Evolutionary conservation across 768 basidiomycete genomes (phyloP).

Genomic region (Roridomyces roridus): DNA sequence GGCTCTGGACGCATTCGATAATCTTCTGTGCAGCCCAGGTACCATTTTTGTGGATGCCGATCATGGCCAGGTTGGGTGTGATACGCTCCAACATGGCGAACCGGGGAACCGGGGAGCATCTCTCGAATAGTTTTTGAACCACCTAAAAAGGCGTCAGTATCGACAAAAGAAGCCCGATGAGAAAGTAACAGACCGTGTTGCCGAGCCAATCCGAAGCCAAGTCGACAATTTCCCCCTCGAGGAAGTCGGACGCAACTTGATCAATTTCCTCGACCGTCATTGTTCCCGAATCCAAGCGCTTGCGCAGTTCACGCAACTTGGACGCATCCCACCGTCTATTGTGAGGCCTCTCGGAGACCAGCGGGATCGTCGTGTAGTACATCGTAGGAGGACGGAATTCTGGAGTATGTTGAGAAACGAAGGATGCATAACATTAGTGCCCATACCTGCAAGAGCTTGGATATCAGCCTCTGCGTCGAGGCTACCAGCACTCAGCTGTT

Average conservation of each 20-base stretch:
- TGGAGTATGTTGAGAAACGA: conserved; percentile 35
- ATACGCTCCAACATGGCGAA: conserved; percentile 94
- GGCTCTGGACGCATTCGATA: conserved; percentile 90
- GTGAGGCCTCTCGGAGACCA: conserved; percentile 83
- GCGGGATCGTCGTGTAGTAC: conserved; percentile 96
- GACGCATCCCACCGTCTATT: conserved; percentile 94
- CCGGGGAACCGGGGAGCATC: conserved; percentile 76
- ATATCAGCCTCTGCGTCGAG: conserved; percentile 85
- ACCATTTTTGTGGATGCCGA: conserved; percentile 99
- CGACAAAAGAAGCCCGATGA: background rate
- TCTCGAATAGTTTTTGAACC: conserved; percentile 97
- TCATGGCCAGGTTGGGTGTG: conserved; percentile 92
- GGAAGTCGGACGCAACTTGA: conserved; percentile 85
- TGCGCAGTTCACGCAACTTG: conserved; percentile 91
- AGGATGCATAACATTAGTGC: background rate
- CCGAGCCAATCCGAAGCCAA: conserved; percentile 98
- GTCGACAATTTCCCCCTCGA: conserved; percentile 94
- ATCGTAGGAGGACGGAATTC: conserved; percentile 92
- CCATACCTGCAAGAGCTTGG: conserved; percentile 81
- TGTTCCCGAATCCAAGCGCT: conserved; percentile 89
- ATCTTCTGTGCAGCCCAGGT: conserved; percentile 99
- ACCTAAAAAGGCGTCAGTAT: conserved; percentile 53
- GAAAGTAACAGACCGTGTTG: conserved; percentile 71
- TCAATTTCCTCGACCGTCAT: conserved; percentile 89
- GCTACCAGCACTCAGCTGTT: conserved; percentile 82